phyloP scores from a whole-genome alignment of 2,329 filamentous ascomycete genomes.

The Botrytis elliptica region DNA sequence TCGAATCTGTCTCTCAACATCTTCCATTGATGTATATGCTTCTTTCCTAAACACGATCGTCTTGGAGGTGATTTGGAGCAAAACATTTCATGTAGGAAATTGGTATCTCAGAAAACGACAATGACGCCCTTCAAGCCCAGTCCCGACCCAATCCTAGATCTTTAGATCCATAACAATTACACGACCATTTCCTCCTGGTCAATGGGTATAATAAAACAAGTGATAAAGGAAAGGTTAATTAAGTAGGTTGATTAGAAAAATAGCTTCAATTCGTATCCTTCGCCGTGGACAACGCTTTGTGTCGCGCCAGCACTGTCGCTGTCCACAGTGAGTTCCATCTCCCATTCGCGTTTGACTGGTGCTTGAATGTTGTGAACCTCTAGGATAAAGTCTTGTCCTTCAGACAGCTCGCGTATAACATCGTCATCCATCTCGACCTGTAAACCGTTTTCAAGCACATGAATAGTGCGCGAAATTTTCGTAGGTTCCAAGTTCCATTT shows the following conservation, averaged over 20 bases:
- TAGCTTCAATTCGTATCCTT: constrained; percentile 40
- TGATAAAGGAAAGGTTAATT: constrained; percentile 21
- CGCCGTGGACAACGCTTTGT: constrained; percentile 32
- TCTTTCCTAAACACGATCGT: constrained; percentile 2
- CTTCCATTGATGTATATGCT: neutral
- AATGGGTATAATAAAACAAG: constrained; percentile 31
- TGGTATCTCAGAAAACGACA: constrained; percentile 21
- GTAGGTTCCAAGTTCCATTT: constrained; percentile 80
- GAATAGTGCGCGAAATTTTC: constrained; percentile 69
- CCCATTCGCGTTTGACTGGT: constrained; percentile 56
- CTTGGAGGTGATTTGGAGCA: constrained; percentile 7
- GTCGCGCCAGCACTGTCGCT: constrained; percentile 31
- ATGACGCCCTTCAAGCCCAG: constrained; percentile 17
- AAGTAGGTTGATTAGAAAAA: constrained; percentile 37
- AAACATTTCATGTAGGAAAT: constrained; percentile 10
- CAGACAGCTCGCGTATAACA: constrained; percentile 75
- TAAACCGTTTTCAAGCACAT: constrained; percentile 70
- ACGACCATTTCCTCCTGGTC: constrained; percentile 31
- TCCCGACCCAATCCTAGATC: constrained; percentile 13
- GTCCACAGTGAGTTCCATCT: constrained; percentile 52
- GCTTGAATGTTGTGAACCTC: constrained; percentile 33
- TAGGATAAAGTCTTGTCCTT: constrained; percentile 88
- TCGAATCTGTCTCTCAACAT: constrained; percentile 4
- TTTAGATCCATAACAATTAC: constrained; percentile 35
- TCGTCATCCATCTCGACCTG: constrained; percentile 90